Evolutionary conservation across 371 early-diverging fungal genomes (phyloP), one percentile per base, ranked within the genome.

Genomic region (Sporodiniella umbellata): DNA sequence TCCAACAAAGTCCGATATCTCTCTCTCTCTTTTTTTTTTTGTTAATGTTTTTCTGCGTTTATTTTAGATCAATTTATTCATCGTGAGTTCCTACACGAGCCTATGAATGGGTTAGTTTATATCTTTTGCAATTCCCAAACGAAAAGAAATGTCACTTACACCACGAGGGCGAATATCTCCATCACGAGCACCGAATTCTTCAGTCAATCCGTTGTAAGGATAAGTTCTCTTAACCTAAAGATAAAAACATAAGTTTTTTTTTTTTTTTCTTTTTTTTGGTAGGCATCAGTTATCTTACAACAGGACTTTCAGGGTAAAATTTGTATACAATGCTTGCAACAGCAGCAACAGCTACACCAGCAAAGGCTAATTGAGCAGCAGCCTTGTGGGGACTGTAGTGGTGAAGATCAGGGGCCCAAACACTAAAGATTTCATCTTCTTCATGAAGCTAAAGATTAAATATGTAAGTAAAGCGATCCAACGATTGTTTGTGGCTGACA

Each of bases 361-460:
- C 63, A 37, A 70, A 46, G 33, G 65, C 62, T 6, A 83, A 49
- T 57, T 80, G 76, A 52, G 68, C 72, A 48, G 74, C 63, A 23
- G 81, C 83, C 60, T 78, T 68, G 42, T 65, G 56, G 37, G 81
- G 75, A 45, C 72, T 74, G 72, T 78, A 81, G 7, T 64, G 54
- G 55, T 78, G 75, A 49, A 83, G 71, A 62, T 83, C 83, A 50
- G 83, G 83, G 31, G 79, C 81, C 79, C 79, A 83, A 21, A 83
- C 81, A 72, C 79, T 74, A 38, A 78, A 59, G 15, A 79, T 39
- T 58, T 83, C 83, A 60, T 83, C 83, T 68, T 83, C 79, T 62
- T 83, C 83, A 39, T 79, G 73, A 48, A 83, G 53, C 83, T 83
- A 72, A 8, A 37, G 18, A 35, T 35, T 47, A 8, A 25, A 40